Evolutionary conservation across 176 grass and related monocot genomes (phyloP).

Genomic region (Hyparrhenia diplandra): DNA sequence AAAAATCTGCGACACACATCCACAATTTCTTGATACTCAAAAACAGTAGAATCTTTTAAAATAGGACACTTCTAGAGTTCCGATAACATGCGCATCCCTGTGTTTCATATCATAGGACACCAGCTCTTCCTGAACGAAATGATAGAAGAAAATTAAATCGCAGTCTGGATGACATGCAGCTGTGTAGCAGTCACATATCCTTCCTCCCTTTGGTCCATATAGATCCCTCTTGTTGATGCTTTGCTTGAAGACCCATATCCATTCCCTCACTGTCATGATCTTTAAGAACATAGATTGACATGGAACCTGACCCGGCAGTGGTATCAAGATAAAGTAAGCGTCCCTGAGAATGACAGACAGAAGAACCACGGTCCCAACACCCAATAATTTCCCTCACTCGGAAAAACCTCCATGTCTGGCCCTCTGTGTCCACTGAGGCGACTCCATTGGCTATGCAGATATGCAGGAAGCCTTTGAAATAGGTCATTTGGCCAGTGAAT

Average conservation of each 20-base stretch:
- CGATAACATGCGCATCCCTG: background rate
- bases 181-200: too few species aligned
- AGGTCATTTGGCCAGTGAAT: background rate
- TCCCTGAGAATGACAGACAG: background rate
- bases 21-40: background rate
- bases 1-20: background rate
- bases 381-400: too few species aligned
- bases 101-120: background rate
- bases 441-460: background rate
- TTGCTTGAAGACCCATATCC: slow-evolving; percentile 1
- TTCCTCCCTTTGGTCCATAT: background rate
- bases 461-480: slow-evolving; percentile 13
- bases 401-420: background rate
- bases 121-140: too few species aligned
- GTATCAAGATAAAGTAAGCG: background rate
- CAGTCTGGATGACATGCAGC: too few species aligned
- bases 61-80: background rate
- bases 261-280: background rate
- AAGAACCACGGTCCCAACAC: too few species aligned
- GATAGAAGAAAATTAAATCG: too few species aligned
- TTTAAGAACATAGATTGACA: slow-evolving; percentile 5
- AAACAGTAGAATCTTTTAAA: background rate
- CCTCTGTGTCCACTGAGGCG: background rate
- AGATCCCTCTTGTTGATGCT: background rate
- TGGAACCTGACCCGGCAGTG: too few species aligned